Percentiles rank a stretch among this genome's conserved stretches.
Evolutionary conservation across 306 rosid genomes (phyloP).

Genomic region (Sophora flavescens): DNA sequence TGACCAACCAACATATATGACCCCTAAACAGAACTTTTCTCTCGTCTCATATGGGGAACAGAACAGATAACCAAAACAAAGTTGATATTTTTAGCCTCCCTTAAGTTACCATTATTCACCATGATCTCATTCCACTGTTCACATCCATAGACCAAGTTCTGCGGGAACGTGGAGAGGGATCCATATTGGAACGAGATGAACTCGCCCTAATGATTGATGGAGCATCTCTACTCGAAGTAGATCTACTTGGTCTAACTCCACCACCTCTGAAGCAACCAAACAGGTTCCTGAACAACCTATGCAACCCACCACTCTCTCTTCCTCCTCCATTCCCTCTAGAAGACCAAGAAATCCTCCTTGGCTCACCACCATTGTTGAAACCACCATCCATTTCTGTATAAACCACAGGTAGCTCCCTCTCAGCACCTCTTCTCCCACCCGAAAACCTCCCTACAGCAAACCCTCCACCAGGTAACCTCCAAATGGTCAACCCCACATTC

Average conservation of each 20-base stretch:
- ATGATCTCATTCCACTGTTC: constrained; percentile 61
- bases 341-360: constrained; percentile 73
- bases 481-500: constrained; percentile 74
- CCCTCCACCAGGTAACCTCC: constrained; percentile 93
- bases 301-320: constrained; percentile 61
- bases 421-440: constrained; percentile 75
- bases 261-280: constrained; percentile 68
- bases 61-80: constrained; percentile 30
- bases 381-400: constrained; percentile 87
- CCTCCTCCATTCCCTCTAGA: constrained; percentile 64
- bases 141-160: constrained; percentile 90
- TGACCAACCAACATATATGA: constrained; percentile 13
- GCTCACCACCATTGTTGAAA: constrained; percentile 66
- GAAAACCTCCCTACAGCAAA: constrained; percentile 84
- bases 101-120: constrained; percentile 48
- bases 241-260: constrained; percentile 22
- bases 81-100: constrained; percentile 24
- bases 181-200: constrained; percentile 41
- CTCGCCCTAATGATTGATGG: constrained; percentile 34
- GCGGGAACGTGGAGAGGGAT: constrained; percentile 47
- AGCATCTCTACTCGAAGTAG: constrained; percentile 38
- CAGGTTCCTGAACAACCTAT: constrained; percentile 49
- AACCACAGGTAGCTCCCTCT: constrained; percentile 81
- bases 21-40: constrained; percentile 18
- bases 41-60: constrained; percentile 13